phyloP scores from a whole-genome alignment of 108 stramenopile genomes.

The Mediolabrus comicus region DNA sequence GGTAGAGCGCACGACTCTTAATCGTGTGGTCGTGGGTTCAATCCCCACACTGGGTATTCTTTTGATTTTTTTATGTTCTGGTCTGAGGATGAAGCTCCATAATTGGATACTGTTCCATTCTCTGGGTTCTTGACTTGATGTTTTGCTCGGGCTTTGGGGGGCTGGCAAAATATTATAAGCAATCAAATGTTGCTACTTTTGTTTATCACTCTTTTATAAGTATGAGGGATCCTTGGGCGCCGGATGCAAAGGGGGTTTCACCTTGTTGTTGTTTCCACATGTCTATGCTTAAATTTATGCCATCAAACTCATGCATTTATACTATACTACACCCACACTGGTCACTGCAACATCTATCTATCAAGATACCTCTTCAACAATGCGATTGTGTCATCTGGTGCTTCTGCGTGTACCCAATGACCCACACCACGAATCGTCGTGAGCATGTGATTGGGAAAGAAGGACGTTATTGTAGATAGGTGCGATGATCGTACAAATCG shows the following conservation, averaged over 20 bases:
- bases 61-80: neutral
- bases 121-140: too few species aligned
- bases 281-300: too few species aligned
- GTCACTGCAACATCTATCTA: too few species aligned
- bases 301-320: neutral
- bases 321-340: neutral
- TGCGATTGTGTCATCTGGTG: constrained; percentile 77
- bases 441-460: constrained; percentile 91
- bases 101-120: too few species aligned
- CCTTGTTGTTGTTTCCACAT: too few species aligned
- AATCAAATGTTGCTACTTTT: too few species aligned
- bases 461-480: constrained; percentile 69
- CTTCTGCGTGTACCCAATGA: constrained; percentile 96
- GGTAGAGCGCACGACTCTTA: constrained; percentile 96
- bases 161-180: too few species aligned
- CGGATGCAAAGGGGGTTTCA: too few species aligned
- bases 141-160: too few species aligned
- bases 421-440: constrained; percentile 89
- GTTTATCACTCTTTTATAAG: too few species aligned
- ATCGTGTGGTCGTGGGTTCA: constrained; percentile 96
- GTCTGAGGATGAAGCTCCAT: too few species aligned
- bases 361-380: constrained; percentile 80
- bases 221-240: too few species aligned
- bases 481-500: constrained; percentile 87
- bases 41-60: constrained; percentile 59